A percentile compares a stretch with the other conserved stretches of the same genome.
Evolutionary conservation across 345 rosid genomes (phyloP).

Genomic region (Brassica carinata): DNA sequence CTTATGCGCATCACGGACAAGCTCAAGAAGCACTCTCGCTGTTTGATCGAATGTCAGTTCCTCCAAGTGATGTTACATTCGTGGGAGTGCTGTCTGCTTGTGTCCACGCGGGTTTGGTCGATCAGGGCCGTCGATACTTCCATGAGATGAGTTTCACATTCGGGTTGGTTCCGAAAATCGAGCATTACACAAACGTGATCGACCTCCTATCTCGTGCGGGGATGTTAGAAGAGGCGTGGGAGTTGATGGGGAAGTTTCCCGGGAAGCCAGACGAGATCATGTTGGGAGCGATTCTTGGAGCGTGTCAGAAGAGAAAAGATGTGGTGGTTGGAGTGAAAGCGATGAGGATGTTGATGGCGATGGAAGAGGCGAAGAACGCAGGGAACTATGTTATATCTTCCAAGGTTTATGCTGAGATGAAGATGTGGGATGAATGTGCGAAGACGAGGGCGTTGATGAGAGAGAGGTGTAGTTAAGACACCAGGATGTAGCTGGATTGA

Average conservation of each 20-base stretch:
- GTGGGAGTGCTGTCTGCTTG: slow-evolving; percentile 83
- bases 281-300: slow-evolving; percentile 81
- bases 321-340: slow-evolving; percentile 56
- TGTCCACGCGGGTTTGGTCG: slow-evolving; percentile 84
- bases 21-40: slow-evolving; percentile 66
- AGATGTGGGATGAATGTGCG: slow-evolving; percentile 77
- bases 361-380: slow-evolving; percentile 67
- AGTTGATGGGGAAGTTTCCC: slow-evolving; percentile 68
- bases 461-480: slow-evolving; percentile 66
- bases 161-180: slow-evolving; percentile 78
- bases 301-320: slow-evolving; percentile 67
- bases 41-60: slow-evolving; percentile 56
- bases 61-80: slow-evolving; percentile 76
- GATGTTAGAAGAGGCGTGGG: slow-evolving; percentile 75
- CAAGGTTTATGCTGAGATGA: slow-evolving; percentile 67
- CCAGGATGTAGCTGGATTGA: slow-evolving; percentile 96
- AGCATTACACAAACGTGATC: slow-evolving; percentile 89
- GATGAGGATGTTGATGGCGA: slow-evolving; percentile 55
- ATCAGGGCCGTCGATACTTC: slow-evolving; percentile 63
- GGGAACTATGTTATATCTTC: slow-evolving; percentile 83
- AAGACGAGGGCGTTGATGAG: slow-evolving; percentile 75
- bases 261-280: slow-evolving; percentile 78
- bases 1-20: slow-evolving; percentile 77
- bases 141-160: slow-evolving; percentile 58
- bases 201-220: slow-evolving; percentile 89